Evolutionary conservation across 2,329 filamentous ascomycete species (phyloP).

Genomic region (Fusarium lateritium): DNA sequence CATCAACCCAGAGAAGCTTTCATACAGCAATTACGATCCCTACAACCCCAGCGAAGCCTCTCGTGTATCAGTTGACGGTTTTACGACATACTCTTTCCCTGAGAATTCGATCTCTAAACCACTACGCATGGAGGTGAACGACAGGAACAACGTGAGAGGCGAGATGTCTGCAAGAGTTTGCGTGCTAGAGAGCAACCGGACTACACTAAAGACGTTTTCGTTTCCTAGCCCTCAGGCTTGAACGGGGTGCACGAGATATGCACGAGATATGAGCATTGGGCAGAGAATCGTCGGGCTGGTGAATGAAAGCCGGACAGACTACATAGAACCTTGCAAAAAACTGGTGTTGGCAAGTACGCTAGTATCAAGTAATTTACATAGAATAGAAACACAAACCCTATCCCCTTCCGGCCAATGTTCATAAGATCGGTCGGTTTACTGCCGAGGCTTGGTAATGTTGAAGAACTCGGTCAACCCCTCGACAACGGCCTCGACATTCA

Average conservation of each 20-base stretch:
- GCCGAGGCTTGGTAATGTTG: conserved; percentile 74
- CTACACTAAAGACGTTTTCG: conserved; percentile 64
- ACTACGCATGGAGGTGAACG: conserved; percentile 67
- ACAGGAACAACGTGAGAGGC: conserved; percentile 60
- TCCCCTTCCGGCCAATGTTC: background rate
- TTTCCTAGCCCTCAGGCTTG: conserved; percentile 47
- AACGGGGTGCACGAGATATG: background rate
- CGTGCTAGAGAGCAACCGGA: conserved; percentile 64
- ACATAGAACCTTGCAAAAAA: conserved; percentile 6
- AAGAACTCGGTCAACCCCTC: conserved; percentile 86
- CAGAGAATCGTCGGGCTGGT: background rate
- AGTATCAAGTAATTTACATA: conserved; percentile 41
- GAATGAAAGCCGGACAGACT: background rate
- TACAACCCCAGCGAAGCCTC: conserved; percentile 15
- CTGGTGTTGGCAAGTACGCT: conserved; percentile 40
- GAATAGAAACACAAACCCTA: conserved; percentile 18
- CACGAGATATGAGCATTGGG: background rate
- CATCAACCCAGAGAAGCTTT: conserved; percentile 54
- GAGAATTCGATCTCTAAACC: conserved; percentile 53
- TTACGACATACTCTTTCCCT: conserved; percentile 49
- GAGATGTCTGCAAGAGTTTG: conserved; percentile 66
- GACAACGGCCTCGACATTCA: conserved; percentile 88
- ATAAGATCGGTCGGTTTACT: conserved; percentile 41
- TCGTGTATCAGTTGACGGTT: conserved; percentile 31
- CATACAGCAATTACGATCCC: conserved; percentile 56